These are phyloP conservation scores for Cladosporium sp. DNA, from an alignment of 2,329 filamentous ascomycete genomes.

Conservation along the genomic window DNA sequence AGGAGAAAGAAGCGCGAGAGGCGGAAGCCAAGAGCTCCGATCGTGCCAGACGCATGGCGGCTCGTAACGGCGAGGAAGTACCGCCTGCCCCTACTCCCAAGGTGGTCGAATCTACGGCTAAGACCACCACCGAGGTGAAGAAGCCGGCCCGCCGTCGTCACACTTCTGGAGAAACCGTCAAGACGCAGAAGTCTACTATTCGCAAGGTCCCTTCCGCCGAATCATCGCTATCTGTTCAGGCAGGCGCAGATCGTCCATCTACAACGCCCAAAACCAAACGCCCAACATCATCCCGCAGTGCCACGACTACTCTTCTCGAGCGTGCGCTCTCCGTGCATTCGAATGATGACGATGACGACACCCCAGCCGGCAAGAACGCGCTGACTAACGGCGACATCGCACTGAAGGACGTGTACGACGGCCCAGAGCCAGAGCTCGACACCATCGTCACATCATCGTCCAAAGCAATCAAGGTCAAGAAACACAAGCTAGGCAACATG, in stretches of 20 bases:
- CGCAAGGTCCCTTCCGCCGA: constrained; percentile 11
- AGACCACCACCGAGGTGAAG: constrained; percentile 19
- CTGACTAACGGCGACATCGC: constrained; percentile 3
- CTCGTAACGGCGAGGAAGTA: constrained; percentile 19
- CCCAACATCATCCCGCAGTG: constrained; percentile 18
- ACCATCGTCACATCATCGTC: constrained; percentile 8
- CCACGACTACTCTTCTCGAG: constrained; percentile 21
- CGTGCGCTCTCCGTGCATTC: constrained; percentile 17
- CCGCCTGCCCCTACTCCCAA: constrained; percentile 19
- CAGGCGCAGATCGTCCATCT: background rate
- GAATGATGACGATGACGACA: constrained; percentile 1
- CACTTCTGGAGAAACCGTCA: constrained; percentile 5
- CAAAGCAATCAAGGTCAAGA: constrained; percentile 17
- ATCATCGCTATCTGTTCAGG: background rate
- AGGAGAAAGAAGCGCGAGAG: constrained; percentile 33
- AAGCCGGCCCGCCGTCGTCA: constrained; percentile 20
- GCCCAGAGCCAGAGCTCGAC: constrained; percentile 15
- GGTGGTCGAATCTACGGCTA: background rate
- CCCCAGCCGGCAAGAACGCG: background rate
- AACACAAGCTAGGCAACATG: constrained; percentile 18
- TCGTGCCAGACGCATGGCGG: constrained; percentile 34
- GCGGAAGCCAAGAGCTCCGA: constrained; percentile 34
- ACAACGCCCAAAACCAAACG: constrained; percentile 16
- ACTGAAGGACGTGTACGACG: background rate
- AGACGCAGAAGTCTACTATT: constrained; percentile 16